Conservation (phyloP, 2,329 filamentous ascomycete species). For the Blastomyces emzantsi region DNA sequence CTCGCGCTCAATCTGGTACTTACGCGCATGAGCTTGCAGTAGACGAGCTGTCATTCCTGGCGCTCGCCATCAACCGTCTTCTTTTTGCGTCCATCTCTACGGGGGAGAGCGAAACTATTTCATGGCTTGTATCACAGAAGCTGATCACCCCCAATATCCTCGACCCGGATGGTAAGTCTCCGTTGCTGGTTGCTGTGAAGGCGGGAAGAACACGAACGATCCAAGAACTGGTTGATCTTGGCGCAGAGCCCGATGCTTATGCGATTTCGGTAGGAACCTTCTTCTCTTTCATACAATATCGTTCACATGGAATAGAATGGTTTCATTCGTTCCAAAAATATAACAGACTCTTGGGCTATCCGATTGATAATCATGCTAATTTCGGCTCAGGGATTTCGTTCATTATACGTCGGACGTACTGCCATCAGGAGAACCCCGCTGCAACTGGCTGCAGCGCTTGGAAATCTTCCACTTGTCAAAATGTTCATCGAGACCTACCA, state of each 20-base stretch:
- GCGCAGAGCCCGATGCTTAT: conserved; percentile 2
- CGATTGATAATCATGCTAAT: not conserved
- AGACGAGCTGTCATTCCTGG: conserved; percentile 4
- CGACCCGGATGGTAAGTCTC: conserved; percentile 2
- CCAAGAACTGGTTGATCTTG: conserved; percentile 5
- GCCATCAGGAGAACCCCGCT: conserved; percentile 6
- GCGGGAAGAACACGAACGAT: not conserved
- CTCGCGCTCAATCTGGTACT: not conserved
- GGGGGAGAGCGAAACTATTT: conserved; percentile 3
- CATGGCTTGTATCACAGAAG: conserved; percentile 4
- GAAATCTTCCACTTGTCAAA: conserved; percentile 8
- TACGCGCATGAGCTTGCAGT: not conserved
- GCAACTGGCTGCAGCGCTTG: conserved; percentile 4
- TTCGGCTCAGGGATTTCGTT: not conserved
- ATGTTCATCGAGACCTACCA: conserved; percentile 7
- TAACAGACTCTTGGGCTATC: not conserved
- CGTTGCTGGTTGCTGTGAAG: conserved; percentile 8
- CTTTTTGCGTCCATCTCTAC: conserved; percentile 1
- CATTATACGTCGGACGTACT: not conserved
- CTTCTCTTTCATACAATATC: not conserved
- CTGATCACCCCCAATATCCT: not conserved
- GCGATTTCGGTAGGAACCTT: not conserved
- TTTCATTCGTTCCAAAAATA: not conserved
- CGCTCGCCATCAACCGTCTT: not conserved
- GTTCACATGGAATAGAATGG: not conserved